Conservation (phyloP, 495 filamentous ascomycete genomes). For the Daldinia childiae region DNA sequence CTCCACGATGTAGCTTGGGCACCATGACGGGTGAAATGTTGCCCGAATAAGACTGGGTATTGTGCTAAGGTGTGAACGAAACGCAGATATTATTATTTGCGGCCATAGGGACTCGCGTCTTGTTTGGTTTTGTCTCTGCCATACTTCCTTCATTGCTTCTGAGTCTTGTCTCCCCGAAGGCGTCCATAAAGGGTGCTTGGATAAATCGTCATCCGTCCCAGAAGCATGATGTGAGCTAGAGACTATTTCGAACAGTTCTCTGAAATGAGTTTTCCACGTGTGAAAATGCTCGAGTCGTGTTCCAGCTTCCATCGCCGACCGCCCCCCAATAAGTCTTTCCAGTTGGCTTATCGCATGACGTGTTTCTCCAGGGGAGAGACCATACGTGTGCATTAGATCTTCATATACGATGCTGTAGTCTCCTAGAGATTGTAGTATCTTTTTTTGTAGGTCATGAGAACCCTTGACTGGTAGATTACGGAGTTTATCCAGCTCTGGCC, state of each 20-base stretch:
- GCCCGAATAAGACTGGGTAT: slow-evolving; percentile 61
- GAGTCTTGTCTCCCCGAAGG: slow-evolving; percentile 39
- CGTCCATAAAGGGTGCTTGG: not conserved
- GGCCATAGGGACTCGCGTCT: slow-evolving; percentile 59
- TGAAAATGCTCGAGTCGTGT: slow-evolving; percentile 36
- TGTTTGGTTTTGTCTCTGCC: slow-evolving; percentile 46
- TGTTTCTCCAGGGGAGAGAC: slow-evolving; percentile 28
- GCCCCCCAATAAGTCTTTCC: slow-evolving; percentile 27
- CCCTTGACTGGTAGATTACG: not conserved
- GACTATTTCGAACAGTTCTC: not conserved
- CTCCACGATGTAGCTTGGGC: slow-evolving; percentile 60
- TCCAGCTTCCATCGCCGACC: slow-evolving; percentile 8
- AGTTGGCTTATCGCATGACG: slow-evolving; percentile 37
- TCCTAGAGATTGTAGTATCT: slow-evolving; percentile 23
- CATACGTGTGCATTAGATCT: slow-evolving; percentile 26
- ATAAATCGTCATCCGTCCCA: not conserved
- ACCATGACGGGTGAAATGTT: slow-evolving; percentile 52
- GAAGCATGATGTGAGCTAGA: not conserved
- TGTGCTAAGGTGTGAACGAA: slow-evolving; percentile 56
- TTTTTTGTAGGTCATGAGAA: slow-evolving; percentile 20
- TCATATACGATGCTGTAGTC: slow-evolving; percentile 12
- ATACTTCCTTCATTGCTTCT: slow-evolving; percentile 54
- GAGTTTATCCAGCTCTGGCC: not conserved
- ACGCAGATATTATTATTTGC: slow-evolving; percentile 60
- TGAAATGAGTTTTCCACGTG: slow-evolving; percentile 34